phyloP scores from a whole-genome alignment of 352 stramenopile genomes.

The Lagenidium sp. region DNA sequence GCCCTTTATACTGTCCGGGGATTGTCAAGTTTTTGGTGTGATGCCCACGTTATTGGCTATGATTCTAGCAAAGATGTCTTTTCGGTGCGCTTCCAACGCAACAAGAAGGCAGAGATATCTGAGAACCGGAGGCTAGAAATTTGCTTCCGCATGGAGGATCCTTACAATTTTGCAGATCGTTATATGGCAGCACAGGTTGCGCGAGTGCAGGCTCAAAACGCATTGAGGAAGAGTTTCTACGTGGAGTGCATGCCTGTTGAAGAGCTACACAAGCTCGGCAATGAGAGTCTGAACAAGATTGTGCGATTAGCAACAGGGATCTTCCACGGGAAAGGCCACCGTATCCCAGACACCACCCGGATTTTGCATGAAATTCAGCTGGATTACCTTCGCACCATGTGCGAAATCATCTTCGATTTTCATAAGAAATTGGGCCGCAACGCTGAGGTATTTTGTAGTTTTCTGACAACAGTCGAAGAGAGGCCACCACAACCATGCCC shows the following conservation, averaged over 20 bases:
- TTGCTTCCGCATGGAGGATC: constrained; percentile 79
- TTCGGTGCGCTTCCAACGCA: constrained; percentile 51
- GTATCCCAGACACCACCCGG: constrained; percentile 60
- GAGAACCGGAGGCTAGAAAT: constrained; percentile 48
- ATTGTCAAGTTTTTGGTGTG: constrained; percentile 49
- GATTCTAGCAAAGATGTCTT: constrained; percentile 30
- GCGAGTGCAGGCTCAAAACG: constrained; percentile 54
- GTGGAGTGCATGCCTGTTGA: constrained; percentile 82
- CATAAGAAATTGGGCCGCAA: constrained; percentile 49
- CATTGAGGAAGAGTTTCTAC: constrained; percentile 72
- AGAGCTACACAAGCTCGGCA: constrained; percentile 73
- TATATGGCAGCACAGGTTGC: constrained; percentile 50
- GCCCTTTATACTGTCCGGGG: constrained; percentile 58
- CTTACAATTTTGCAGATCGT: constrained; percentile 63
- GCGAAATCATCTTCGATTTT: constrained; percentile 86
- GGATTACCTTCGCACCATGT: constrained; percentile 90
- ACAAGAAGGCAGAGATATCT: constrained; percentile 43
- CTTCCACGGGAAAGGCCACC: constrained; percentile 61
- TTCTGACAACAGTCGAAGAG: constrained; percentile 44
- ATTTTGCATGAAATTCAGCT: constrained; percentile 87
- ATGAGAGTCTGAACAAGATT: constrained; percentile 75
- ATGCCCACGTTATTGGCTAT: constrained; percentile 52
- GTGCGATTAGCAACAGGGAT: constrained; percentile 44
- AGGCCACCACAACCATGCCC: constrained; percentile 20
- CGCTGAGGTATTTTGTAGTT: constrained; percentile 42